phyloP scores from a whole-genome alignment of 208 protist genomes.

The Wallacemonas collosoma region DNA sequence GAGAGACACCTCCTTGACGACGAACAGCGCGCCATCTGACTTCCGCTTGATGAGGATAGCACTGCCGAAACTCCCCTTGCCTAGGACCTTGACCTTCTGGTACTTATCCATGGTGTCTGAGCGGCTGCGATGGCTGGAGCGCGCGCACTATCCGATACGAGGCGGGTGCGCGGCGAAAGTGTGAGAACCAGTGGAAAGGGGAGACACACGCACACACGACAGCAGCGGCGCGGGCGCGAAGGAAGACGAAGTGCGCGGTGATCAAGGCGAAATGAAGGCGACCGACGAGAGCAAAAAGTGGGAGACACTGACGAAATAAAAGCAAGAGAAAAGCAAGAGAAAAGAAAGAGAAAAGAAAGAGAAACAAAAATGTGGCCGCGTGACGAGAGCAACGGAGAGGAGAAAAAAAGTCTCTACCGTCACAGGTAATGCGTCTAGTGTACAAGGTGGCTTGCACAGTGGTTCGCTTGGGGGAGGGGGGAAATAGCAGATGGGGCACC shows the following conservation, averaged over 20 bases:
- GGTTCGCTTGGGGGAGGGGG: background rate
- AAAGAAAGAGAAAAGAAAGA: slow-evolving; percentile 10
- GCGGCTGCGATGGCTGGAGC: background rate
- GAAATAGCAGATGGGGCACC: too few relatives aligned
- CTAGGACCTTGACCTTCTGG: slow-evolving; percentile 83
- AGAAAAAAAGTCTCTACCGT: background rate
- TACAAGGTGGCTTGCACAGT: background rate
- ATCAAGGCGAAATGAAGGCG: too few relatives aligned
- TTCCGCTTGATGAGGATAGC: slow-evolving; percentile 92
- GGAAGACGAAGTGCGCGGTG: background rate
- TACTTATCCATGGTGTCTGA: slow-evolving; percentile 87
- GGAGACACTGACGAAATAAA: background rate
- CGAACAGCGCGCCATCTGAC: slow-evolving; percentile 77
- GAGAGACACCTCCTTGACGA: slow-evolving; percentile 92
- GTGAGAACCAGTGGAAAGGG: background rate
- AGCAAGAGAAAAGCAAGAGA: slow-evolving; percentile 14
- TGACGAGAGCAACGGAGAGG: background rate
- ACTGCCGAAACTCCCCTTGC: slow-evolving; percentile 93
- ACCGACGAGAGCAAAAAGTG: background rate
- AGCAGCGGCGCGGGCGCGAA: background rate
- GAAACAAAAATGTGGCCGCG: background rate
- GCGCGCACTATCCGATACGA: background rate
- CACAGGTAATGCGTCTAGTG: slow-evolving; percentile 3
- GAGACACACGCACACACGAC: background rate
- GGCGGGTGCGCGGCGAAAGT: too few relatives aligned